phyloP scores from a whole-genome alignment of 352 stramenopile species.

The Phytopythium chamaehyphon region DNA sequence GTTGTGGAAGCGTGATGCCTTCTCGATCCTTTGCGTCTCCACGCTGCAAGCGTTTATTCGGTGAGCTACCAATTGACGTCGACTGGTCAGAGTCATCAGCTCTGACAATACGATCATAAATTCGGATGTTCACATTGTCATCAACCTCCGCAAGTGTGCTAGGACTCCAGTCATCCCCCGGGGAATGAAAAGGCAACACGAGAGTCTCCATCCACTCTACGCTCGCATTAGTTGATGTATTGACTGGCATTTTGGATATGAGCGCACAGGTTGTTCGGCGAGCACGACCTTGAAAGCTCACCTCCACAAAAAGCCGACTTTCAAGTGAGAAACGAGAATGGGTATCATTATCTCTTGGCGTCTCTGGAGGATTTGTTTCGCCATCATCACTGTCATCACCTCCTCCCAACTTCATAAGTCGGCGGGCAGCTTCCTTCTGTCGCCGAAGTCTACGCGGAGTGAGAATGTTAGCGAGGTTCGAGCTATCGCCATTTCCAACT shows the following conservation, averaged over 20 bases:
- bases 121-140: constrained; percentile 77
- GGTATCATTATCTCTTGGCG: constrained; percentile 13
- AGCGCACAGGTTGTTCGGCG: constrained; percentile 53
- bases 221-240: constrained; percentile 18
- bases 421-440: constrained; percentile 18
- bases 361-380: constrained; percentile 8
- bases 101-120: constrained; percentile 85
- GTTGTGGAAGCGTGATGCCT: constrained; percentile 15
- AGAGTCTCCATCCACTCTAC: constrained; percentile 93
- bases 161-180: constrained; percentile 78
- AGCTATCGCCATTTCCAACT: not conserved
- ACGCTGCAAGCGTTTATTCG: constrained; percentile 22
- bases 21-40: constrained; percentile 9
- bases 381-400: not conserved
- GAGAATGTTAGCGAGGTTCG: not conserved
- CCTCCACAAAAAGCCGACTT: constrained; percentile 74
- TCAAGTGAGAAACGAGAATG: constrained; percentile 19
- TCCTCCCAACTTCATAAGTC: constrained; percentile 1
- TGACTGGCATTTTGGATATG: constrained; percentile 18
- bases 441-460: constrained; percentile 11
- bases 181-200: constrained; percentile 80
- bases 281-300: constrained; percentile 79
- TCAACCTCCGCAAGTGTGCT: constrained; percentile 56
- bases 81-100: constrained; percentile 5
- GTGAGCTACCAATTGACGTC: too few relatives aligned